These are phyloP conservation scores for Paracoccidioides brasiliensis DNA, from an alignment of 2,329 filamentous ascomycete genomes.

Conservation along the genomic window DNA sequence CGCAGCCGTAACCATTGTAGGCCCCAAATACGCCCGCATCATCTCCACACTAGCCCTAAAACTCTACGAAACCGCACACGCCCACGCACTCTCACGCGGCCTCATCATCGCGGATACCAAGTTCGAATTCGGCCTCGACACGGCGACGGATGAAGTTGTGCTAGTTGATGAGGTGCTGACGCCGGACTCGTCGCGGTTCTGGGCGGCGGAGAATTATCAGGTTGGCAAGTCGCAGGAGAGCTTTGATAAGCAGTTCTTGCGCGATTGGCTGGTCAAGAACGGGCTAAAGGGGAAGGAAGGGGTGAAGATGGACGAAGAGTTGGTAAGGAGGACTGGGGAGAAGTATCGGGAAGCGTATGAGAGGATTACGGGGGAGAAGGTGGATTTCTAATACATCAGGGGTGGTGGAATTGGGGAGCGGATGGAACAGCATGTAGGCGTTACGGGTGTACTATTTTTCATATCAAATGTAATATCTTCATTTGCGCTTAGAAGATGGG, in stretches of 20 bases:
- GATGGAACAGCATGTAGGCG: neutral
- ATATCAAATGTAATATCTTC: neutral
- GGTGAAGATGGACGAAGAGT: conserved; percentile 58
- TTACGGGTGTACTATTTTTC: neutral
- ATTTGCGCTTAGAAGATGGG: neutral
- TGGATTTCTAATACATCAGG: neutral
- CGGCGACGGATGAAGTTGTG: conserved; percentile 52
- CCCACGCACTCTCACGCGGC: conserved; percentile 38
- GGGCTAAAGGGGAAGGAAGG: conserved; percentile 64
- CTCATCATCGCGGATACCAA: conserved; percentile 70
- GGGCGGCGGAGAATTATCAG: conserved; percentile 61
- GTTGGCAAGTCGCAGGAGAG: conserved; percentile 64
- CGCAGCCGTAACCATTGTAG: conserved; percentile 46
- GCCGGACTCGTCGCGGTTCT: conserved; percentile 75
- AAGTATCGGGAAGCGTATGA: conserved; percentile 69
- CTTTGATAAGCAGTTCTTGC: conserved; percentile 76
- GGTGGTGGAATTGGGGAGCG: neutral
- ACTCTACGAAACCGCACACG: conserved; percentile 45
- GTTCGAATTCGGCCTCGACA: conserved; percentile 61
- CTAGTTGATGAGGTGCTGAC: conserved; percentile 78
- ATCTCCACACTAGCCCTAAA: conserved; percentile 53
- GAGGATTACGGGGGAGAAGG: conserved; percentile 44
- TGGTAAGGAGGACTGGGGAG: conserved; percentile 53
- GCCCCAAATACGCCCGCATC: conserved; percentile 48
- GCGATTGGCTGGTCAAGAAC: conserved; percentile 65